Percentiles rank a stretch among this genome's conserved stretches.
phyloP scores from a whole-genome alignment of 495 filamentous ascomycete genomes.

The Xylaria grammica region DNA sequence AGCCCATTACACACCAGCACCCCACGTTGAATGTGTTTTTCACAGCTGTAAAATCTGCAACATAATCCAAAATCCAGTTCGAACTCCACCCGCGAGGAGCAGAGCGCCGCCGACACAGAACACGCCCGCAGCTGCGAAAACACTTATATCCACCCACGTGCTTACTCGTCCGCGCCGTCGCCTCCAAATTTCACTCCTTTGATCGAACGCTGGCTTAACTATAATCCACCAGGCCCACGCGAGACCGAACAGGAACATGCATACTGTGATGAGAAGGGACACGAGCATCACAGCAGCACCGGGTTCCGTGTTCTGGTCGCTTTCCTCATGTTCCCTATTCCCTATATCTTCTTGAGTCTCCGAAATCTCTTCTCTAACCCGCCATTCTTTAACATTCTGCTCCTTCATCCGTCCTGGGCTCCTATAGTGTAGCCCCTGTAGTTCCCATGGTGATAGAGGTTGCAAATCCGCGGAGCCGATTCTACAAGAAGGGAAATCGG shows the following conservation, averaged over 20 bases:
- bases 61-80: neutral
- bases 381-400: neutral
- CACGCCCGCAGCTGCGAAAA: conserved; percentile 28
- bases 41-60: neutral
- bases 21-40: neutral
- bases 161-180: conserved; percentile 30
- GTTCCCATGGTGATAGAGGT: neutral
- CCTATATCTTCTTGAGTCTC: no score
- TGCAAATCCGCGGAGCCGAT: neutral
- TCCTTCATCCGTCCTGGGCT: neutral
- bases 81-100: neutral
- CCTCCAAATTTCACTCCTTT: conserved; percentile 34
- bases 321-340: neutral
- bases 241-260: conserved; percentile 27
- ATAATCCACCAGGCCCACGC: conserved; percentile 33
- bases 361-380: no score
- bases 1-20: neutral
- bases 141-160: conserved; percentile 33
- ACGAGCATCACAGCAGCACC: neutral
- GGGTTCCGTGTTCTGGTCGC: neutral
- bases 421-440: neutral
- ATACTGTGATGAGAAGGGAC: conserved; percentile 23
- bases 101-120: conserved; percentile 24
- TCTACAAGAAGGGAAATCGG: neutral
- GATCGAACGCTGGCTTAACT: conserved; percentile 35